Conservation (phyloP, 169 alveolate genomes). For the Babesia ovis region DNA sequence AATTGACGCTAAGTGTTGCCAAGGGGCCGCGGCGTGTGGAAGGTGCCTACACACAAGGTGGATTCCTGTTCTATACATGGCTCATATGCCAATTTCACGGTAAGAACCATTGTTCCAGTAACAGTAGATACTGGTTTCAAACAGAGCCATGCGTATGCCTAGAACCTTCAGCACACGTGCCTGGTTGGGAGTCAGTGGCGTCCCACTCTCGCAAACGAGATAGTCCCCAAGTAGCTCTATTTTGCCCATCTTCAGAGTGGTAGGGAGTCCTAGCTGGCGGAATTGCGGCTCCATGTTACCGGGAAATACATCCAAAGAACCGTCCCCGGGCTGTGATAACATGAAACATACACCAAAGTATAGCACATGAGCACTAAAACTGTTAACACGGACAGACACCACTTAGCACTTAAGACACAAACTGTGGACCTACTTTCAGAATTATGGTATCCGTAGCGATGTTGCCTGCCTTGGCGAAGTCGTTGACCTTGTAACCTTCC, state of each 20-base stretch:
- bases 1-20: too few relatives aligned
- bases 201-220: slow-evolving; percentile 48
- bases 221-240: slow-evolving; percentile 56
- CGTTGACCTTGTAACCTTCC: slow-evolving; percentile 48
- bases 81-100: slow-evolving; percentile 3
- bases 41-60: not conserved
- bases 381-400: not conserved
- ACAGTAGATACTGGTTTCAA: slow-evolving; percentile 21
- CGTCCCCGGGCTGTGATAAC: slow-evolving; percentile 35
- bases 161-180: slow-evolving; percentile 54
- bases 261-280: slow-evolving; percentile 60
- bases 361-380: not conserved
- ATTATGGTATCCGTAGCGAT: slow-evolving; percentile 46
- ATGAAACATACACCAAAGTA: not conserved
- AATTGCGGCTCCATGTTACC: slow-evolving; percentile 71
- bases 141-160: slow-evolving; percentile 58
- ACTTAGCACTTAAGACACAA: not conserved
- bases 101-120: slow-evolving; percentile 58
- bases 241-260: slow-evolving; percentile 60
- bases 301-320: slow-evolving; percentile 38
- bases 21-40: too few relatives aligned
- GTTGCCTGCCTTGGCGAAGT: slow-evolving; percentile 57
- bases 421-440: slow-evolving; percentile 33
- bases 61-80: not conserved
- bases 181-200: slow-evolving; percentile 58